phyloP scores from a whole-genome alignment of 441 rosid genomes.

The Raphanus hybrid region DNA sequence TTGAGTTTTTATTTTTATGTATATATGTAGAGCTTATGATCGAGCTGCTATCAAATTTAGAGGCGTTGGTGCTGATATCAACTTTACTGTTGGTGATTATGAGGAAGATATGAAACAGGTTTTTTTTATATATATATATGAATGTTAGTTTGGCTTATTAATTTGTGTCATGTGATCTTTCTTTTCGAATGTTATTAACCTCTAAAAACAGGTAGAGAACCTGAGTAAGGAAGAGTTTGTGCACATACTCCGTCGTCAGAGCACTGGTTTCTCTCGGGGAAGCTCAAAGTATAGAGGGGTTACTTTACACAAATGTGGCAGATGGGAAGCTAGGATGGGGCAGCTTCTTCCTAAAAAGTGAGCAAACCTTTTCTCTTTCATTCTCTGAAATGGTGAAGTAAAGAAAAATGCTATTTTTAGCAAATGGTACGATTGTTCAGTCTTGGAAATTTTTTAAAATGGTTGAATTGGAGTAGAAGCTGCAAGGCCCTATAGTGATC shows the following conservation, averaged over 20 bases:
- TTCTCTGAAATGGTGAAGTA: slow-evolving; percentile 44
- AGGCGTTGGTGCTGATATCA: slow-evolving; percentile 90
- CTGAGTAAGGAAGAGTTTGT: slow-evolving; percentile 87
- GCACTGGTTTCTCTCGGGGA: slow-evolving; percentile 91
- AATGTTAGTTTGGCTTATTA: neutral
- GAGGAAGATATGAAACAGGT: slow-evolving; percentile 86
- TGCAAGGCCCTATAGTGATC: slow-evolving; percentile 85
- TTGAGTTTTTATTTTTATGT: too few species aligned
- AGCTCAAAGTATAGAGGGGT: slow-evolving; percentile 92
- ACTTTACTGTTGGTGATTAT: slow-evolving; percentile 75
- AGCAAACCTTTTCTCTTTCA: slow-evolving; percentile 43
- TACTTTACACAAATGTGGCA: slow-evolving; percentile 87
- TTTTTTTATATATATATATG: neutral
- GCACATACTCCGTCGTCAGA: slow-evolving; percentile 89
- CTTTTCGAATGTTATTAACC: slow-evolving; percentile 23
- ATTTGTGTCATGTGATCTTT: neutral
- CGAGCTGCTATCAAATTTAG: slow-evolving; percentile 95
- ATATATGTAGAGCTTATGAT: slow-evolving; percentile 67
- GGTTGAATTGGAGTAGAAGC: slow-evolving; percentile 83
- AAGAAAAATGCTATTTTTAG: neutral
- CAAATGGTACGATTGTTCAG: slow-evolving; percentile 60
- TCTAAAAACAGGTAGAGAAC: slow-evolving; percentile 70
- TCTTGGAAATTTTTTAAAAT: slow-evolving; percentile 58
- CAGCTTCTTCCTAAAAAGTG: slow-evolving; percentile 95
- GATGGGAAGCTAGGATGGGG: slow-evolving; percentile 97